These are phyloP conservation scores for Ustilago tritici DNA, from an alignment of 1,284 basidiomycete species.

Conservation along the genomic window DNA sequence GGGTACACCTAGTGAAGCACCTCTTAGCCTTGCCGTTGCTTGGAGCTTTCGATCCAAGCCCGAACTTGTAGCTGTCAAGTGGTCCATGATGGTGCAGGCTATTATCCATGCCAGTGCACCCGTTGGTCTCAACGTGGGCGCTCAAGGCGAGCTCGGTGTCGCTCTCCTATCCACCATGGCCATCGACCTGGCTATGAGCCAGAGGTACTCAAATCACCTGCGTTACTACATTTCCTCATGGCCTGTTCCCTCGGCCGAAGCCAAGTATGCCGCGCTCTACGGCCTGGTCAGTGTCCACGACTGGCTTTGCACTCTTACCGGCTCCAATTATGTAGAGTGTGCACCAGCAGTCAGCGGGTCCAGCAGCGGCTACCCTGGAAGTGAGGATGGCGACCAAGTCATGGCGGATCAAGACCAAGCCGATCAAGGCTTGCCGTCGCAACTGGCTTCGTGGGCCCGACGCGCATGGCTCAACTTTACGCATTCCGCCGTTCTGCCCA, in stretches of 20 bases:
- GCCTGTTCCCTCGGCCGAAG: background rate
- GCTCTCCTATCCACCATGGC: background rate
- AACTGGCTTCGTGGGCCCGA: background rate
- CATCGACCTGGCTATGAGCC: background rate
- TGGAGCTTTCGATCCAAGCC: too few relatives aligned
- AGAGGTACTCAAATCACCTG: background rate
- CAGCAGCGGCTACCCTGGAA: too few relatives aligned
- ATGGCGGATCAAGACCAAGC: background rate
- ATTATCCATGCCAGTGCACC: background rate
- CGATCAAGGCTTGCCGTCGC: background rate
- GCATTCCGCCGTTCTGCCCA: background rate
- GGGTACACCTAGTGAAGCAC: background rate
- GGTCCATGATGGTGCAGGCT: background rate
- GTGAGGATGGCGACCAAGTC: too few relatives aligned
- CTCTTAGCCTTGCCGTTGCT: background rate
- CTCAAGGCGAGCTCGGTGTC: too few relatives aligned
- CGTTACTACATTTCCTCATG: background rate
- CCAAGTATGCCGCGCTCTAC: background rate
- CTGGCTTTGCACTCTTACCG: background rate
- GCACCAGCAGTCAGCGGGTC: background rate
- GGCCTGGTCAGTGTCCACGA: background rate
- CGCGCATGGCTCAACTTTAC: conserved; percentile 10
- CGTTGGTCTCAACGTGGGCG: background rate
- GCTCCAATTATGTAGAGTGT: background rate
- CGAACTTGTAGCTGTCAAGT: background rate